A percentile compares a stretch with the other conserved stretches of the same genome.
phyloP scores from a whole-genome alignment of 768 basidiomycete species.

The Pleurotus giganteus region DNA sequence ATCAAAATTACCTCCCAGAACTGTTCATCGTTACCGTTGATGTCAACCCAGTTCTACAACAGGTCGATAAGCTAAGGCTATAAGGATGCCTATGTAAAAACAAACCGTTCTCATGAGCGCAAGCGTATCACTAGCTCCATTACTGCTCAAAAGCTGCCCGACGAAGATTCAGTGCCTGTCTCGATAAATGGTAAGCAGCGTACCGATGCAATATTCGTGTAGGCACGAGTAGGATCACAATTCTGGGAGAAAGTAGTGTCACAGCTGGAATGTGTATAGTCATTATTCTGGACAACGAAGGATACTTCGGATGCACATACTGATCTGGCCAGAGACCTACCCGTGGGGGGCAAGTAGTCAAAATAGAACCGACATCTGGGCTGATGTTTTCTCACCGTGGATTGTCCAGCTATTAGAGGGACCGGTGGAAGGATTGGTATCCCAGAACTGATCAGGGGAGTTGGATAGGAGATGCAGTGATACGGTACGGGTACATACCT shows the following conservation, averaged over 20 bases:
- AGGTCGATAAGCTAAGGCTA: slow-evolving; percentile 22
- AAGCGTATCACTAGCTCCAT: slow-evolving; percentile 59
- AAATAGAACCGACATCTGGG: background rate
- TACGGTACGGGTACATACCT: slow-evolving; percentile 8
- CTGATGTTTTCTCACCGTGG: slow-evolving; percentile 36
- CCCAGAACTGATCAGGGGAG: slow-evolving; percentile 48
- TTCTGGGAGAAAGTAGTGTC: slow-evolving; percentile 39
- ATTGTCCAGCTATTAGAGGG: slow-evolving; percentile 59
- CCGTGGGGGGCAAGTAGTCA: slow-evolving; percentile 1
- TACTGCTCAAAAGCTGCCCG: slow-evolving; percentile 48
- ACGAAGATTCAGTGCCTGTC: background rate
- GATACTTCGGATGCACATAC: slow-evolving; percentile 35
- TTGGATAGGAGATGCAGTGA: background rate
- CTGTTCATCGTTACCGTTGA: slow-evolving; percentile 53
- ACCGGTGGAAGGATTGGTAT: slow-evolving; percentile 46
- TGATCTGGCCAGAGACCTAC: slow-evolving; percentile 54
- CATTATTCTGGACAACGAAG: background rate
- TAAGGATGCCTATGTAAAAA: slow-evolving; percentile 11
- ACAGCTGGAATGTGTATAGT: slow-evolving; percentile 44
- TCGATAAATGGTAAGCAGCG: slow-evolving; percentile 2
- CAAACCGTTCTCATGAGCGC: slow-evolving; percentile 53
- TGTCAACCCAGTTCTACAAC: slow-evolving; percentile 61
- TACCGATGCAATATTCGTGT: slow-evolving; percentile 42
- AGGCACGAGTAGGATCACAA: slow-evolving; percentile 50
- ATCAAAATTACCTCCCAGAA: slow-evolving; percentile 61